Conservation (phyloP, 1,284 basidiomycete genomes). For the Cutaneotrichosporon sp. region DNA sequence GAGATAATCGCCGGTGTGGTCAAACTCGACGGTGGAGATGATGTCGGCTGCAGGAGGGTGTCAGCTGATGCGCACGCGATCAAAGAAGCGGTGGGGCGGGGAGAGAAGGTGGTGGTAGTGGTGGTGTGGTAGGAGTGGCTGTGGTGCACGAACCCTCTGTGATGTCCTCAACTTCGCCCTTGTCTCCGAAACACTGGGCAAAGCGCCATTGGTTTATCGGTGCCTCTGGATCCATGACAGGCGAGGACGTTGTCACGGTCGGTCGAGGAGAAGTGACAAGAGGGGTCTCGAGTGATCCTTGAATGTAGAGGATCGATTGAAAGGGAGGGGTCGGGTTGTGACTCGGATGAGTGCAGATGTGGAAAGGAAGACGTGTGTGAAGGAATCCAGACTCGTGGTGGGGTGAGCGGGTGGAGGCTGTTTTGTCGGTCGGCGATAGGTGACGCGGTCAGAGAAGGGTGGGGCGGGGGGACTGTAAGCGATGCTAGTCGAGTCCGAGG, state of each 20-base stretch:
- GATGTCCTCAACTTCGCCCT: constrained; percentile 99
- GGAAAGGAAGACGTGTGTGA: constrained; percentile 1
- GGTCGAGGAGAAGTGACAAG: constrained; percentile 3
- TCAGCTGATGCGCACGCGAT: constrained; percentile 8
- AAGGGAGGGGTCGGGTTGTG: neutral
- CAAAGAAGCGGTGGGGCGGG: neutral
- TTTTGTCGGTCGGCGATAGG: neutral
- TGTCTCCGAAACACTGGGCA: constrained; percentile 99
- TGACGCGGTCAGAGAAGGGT: neutral
- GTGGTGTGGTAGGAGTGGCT: neutral
- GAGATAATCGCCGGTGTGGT: constrained; percentile 98
- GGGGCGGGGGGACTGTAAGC: neutral
- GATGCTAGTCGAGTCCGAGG: neutral
- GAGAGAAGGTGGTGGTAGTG: constrained; percentile 6
- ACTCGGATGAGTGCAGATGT: constrained; percentile 2
- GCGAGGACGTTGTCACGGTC: constrained; percentile 21
- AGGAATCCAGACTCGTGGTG: neutral
- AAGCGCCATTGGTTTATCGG: constrained; percentile 87
- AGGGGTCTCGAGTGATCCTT: constrained; percentile 2
- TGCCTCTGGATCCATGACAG: constrained; percentile 66
- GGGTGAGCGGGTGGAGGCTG: neutral
- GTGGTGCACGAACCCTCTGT: constrained; percentile 82
- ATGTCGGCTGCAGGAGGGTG: constrained; percentile 74
- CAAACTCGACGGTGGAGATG: constrained; percentile 99
- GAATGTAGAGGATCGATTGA: neutral